Evolutionary conservation across 306 rosid genomes (phyloP).

Genomic region (Vicia sativa): DNA sequence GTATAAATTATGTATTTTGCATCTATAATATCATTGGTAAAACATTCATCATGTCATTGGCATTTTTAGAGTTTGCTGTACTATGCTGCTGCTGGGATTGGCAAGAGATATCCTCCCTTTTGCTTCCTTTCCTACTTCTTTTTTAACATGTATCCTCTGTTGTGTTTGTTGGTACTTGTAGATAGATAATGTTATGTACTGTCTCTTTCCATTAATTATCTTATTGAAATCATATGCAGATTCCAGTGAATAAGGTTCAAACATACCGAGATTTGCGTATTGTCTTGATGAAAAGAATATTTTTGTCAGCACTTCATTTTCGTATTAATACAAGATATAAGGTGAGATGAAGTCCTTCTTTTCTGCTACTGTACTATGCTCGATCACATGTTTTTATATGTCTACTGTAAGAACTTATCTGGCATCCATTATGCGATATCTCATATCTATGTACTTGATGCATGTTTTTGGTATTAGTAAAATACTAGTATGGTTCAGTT

Average conservation of each 20-base stretch:
- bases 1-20: too few relatives aligned
- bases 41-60: too few relatives aligned
- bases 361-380: slow-evolving; percentile 15
- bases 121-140: slow-evolving; percentile 29
- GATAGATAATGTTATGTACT: slow-evolving; percentile 8
- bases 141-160: not conserved
- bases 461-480: not conserved
- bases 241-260: slow-evolving; percentile 86
- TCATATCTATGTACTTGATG: slow-evolving; percentile 2
- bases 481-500: not conserved
- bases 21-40: too few relatives aligned
- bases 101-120: slow-evolving; percentile 5
- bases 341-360: slow-evolving; percentile 52
- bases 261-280: slow-evolving; percentile 87
- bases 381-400: slow-evolving; percentile 2
- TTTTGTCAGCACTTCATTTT: slow-evolving; percentile 95
- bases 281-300: slow-evolving; percentile 98
- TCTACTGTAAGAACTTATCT: slow-evolving; percentile 7
- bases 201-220: not conserved
- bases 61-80: too few relatives aligned
- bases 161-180: slow-evolving; percentile 8
- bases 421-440: slow-evolving; percentile 14
- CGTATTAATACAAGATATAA: slow-evolving; percentile 97
- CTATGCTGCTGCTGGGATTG: slow-evolving; percentile 12
- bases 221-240: slow-evolving; percentile 57